Conservation (phyloP, 176 grass and related monocot genomes). For the Microstegium vimineum region DNA sequence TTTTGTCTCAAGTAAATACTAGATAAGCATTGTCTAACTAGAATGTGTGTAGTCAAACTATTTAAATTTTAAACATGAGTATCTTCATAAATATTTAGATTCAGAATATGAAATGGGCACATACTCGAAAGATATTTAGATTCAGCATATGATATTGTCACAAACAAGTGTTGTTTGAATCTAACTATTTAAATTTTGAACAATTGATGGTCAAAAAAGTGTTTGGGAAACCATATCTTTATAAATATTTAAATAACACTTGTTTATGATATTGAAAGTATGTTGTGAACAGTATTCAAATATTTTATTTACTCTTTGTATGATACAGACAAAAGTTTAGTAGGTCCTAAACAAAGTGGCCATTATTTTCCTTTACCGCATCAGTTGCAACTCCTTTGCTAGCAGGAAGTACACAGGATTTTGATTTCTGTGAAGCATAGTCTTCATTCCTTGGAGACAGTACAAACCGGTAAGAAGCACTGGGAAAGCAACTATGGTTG, state of each 20-base stretch:
- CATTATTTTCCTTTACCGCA: conserved; percentile 36
- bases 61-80: background rate
- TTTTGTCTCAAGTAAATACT: background rate
- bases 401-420: conserved; percentile 35
- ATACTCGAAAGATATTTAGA: background rate
- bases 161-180: background rate
- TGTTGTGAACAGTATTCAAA: background rate
- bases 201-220: background rate
- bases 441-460: conserved; percentile 14
- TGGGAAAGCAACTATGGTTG: conserved; percentile 87
- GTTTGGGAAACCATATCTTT: background rate
- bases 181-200: background rate
- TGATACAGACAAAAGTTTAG: conserved; percentile 12
- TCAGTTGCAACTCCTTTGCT: conserved; percentile 25
- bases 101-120: background rate
- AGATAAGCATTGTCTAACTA: background rate
- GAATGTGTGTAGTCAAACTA: background rate
- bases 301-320: background rate
- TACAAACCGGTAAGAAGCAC: conserved; percentile 62
- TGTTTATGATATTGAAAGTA: background rate
- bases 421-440: conserved; percentile 2
- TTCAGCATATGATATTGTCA: too few relatives aligned
- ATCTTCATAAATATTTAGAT: background rate
- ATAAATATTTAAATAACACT: background rate
- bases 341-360: conserved; percentile 2